phyloP scores from a whole-genome alignment of 2,329 filamentous ascomycete genomes.

The Colletotrichum gigasporum region DNA sequence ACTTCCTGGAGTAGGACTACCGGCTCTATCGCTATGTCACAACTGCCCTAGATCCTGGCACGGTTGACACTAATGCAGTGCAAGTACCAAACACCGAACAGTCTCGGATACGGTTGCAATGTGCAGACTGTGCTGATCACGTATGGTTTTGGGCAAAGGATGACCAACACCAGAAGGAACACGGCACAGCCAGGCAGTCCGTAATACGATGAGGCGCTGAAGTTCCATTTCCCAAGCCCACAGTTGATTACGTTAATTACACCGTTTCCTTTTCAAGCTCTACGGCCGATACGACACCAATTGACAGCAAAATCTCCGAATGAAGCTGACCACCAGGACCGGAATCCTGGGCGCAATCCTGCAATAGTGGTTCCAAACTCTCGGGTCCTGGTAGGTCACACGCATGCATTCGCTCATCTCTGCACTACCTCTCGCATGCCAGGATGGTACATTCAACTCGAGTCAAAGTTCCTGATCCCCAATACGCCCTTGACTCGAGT shows the following conservation, averaged over 20 bases:
- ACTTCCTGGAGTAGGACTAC: not conserved
- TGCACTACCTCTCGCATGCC: no score
- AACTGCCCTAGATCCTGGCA: conserved; percentile 3
- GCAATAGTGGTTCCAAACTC: conserved; percentile 23
- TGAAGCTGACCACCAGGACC: conserved; percentile 8
- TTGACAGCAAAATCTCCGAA: conserved; percentile 22
- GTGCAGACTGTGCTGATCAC: conserved; percentile 3
- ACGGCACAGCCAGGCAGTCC: conserved; percentile 5
- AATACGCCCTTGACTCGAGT: not conserved
- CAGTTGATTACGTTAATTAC: conserved; percentile 1
- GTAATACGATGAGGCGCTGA: not conserved
- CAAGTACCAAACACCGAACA: not conserved
- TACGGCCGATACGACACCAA: conserved; percentile 1
- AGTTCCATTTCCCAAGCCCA: not conserved
- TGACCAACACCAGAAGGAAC: not conserved
- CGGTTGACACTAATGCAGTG: not conserved
- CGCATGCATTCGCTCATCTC: not conserved
- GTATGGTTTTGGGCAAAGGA: not conserved
- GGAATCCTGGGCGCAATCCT: conserved; percentile 9
- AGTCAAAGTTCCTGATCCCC: not conserved
- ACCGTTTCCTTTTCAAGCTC: conserved; percentile 10
- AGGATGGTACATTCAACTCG: not conserved
- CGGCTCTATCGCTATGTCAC: not conserved
- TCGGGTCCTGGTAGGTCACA: conserved; percentile 14
- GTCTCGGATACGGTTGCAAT: not conserved